Base-by-base conservation (phyloP, 2,329 filamentous ascomycete species). In the Verruconis gallopava region DNA sequence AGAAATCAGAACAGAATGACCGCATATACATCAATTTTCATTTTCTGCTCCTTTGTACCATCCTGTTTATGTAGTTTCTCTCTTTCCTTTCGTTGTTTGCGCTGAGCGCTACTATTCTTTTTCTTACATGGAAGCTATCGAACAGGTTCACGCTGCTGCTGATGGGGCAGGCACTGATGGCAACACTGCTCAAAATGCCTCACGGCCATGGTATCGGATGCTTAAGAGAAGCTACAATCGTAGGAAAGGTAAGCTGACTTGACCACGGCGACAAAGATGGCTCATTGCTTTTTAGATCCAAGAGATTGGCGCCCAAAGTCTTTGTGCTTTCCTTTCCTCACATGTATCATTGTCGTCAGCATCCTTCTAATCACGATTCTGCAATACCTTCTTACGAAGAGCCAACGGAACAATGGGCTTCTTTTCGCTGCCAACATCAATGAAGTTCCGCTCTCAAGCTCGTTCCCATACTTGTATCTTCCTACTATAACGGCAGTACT, bases 401-500 rank as follows among this genome's bases (percentile, higher is more conserved):
- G 65, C 40, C 46, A 60, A 5, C 37, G 49, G 0, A 43, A 69
- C 11, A 61, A 66, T 0, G 74, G 71, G 0, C 53, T 68, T 3
- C 43, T 65, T 0, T 63, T 67, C 18, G 59, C 61, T 0, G 21
- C 51, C 1, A 49, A 51, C 1, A 55, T 61, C 43, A 54, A 51
- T 14, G 53, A 54, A 2, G 52, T 76, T 0, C 61, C 72, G 0
- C 2, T 55, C 0, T 46, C 48, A 1, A 54, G 53, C 0, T 60
- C 48, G 0, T 63, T 72, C 3, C 42, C 54, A 0, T 75, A 72
- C n/a, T 49, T 68, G 0, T 76, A 74, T 37, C 48, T 68, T 0
- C 74, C 75, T 0, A 78, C 68, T 0, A 59, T 77, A 0, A 39
- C 76, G 0, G 67, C 73, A 0, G 67, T 78, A 0, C 4, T 71